phyloP scores from a whole-genome alignment of 305 asterid species.

The Fraxinus albicans region DNA sequence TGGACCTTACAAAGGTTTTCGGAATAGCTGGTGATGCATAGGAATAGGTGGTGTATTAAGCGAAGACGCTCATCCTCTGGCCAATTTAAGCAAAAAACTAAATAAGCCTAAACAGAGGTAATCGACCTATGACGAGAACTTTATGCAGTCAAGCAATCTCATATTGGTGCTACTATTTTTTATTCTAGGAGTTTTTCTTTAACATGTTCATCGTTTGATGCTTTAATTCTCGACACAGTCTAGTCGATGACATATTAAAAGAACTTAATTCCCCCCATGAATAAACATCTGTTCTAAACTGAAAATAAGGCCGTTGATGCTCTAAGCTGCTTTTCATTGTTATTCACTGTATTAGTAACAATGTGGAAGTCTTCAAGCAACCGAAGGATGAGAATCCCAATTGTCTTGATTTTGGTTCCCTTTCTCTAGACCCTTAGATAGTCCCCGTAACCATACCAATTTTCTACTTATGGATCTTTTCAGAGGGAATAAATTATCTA shows the following conservation, averaged over 20 bases:
- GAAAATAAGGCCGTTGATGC: not conserved
- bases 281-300: not conserved
- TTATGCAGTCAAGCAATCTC: not conserved
- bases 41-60: not conserved
- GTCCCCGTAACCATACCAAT: too few species aligned
- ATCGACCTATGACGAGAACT: not conserved
- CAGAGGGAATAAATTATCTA: too few species aligned
- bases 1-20: not conserved
- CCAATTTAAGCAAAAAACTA: not conserved
- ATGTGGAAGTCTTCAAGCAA: too few species aligned
- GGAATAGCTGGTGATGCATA: not conserved
- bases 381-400: too few species aligned
- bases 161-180: not conserved
- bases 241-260: too few species aligned
- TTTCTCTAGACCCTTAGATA: too few species aligned
- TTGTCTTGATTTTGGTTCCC: too few species aligned
- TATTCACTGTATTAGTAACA: too few species aligned
- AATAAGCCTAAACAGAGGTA: not conserved
- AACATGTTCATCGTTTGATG: not conserved
- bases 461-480: too few species aligned
- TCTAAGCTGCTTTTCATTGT: too few species aligned
- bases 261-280: not conserved
- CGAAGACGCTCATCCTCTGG: not conserved
- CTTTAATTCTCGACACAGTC: not conserved
- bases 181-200: not conserved